Evolutionary conservation across 805 yeast genomes (phyloP).

Genomic region (Priceomyces castillae): DNA sequence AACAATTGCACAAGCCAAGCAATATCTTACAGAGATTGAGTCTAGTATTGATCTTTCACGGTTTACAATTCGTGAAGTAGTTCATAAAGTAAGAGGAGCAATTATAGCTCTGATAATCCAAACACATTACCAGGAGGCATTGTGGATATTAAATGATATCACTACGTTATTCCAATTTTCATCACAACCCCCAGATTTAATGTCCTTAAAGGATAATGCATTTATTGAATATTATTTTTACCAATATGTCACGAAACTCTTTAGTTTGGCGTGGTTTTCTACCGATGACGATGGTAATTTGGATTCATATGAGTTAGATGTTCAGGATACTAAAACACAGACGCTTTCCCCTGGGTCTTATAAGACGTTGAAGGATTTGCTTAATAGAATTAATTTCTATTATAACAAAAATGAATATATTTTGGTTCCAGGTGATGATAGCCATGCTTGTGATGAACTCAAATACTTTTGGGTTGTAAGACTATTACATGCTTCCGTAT

Average conservation of each 20-base stretch:
- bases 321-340: neutral
- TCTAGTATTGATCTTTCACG: constrained; percentile 2
- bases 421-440: neutral
- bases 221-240: constrained; percentile 29
- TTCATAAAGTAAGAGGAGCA: constrained; percentile 6
- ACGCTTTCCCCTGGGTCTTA: constrained; percentile 8
- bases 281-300: constrained; percentile 6
- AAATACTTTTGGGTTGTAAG: constrained; percentile 19
- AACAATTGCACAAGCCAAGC: constrained; percentile 2
- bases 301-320: neutral
- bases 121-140: constrained; percentile 18
- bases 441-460: constrained; percentile 15
- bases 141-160: constrained; percentile 16
- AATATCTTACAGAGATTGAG: constrained; percentile 2
- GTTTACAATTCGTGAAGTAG: neutral
- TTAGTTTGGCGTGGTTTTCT: constrained; percentile 22
- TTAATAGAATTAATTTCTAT: constrained; percentile 23
- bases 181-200: constrained; percentile 21
- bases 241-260: constrained; percentile 21
- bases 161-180: constrained; percentile 19
- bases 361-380: constrained; percentile 15
- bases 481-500: constrained; percentile 20
- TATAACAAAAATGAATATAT: constrained; percentile 17
- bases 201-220: constrained; percentile 20
- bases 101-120: constrained; percentile 11